phyloP scores from a whole-genome alignment of 768 basidiomycete genomes.

The Naganishia antarctica region DNA sequence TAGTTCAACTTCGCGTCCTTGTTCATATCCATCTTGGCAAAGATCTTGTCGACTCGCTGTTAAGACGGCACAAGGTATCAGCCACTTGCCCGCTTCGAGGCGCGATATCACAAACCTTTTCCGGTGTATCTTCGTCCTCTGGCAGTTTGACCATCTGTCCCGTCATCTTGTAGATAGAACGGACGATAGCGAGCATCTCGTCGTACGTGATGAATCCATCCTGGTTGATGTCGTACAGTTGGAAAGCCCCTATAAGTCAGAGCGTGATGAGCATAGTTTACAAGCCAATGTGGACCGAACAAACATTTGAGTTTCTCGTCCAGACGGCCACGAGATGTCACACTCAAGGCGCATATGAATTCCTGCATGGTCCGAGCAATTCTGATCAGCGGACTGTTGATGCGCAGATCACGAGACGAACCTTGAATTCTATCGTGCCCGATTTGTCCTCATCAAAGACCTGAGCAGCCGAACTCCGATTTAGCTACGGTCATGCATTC shows the following conservation, averaged over 20 bases:
- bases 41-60: constrained; percentile 97
- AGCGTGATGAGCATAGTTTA: neutral
- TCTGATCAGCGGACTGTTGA: neutral
- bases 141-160: constrained; percentile 98
- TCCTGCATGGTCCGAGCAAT: constrained; percentile 34
- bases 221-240: constrained; percentile 96
- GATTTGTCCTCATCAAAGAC: constrained; percentile 51
- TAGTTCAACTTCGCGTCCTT: constrained; percentile 89
- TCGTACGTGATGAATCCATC: constrained; percentile 97
- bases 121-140: constrained; percentile 98
- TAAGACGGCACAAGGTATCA: constrained; percentile 24
- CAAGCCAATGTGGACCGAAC: constrained; percentile 37
- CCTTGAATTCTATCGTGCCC: constrained; percentile 91
- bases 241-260: constrained; percentile 83
- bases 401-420: constrained; percentile 47
- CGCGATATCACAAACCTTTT: constrained; percentile 63
- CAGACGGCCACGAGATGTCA: constrained; percentile 83
- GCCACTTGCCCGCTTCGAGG: neutral
- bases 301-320: constrained; percentile 98
- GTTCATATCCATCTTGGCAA: constrained; percentile 92
- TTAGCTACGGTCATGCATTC: no score
- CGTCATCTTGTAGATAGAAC: constrained; percentile 99
- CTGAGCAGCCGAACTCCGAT: no score
- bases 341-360: constrained; percentile 94
- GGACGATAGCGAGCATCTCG: constrained; percentile 98